A percentile compares a stretch with the other conserved stretches of the same genome.
Conservation (phyloP, 2,329 filamentous ascomycete species). For the Trichoderma sp. region DNA sequence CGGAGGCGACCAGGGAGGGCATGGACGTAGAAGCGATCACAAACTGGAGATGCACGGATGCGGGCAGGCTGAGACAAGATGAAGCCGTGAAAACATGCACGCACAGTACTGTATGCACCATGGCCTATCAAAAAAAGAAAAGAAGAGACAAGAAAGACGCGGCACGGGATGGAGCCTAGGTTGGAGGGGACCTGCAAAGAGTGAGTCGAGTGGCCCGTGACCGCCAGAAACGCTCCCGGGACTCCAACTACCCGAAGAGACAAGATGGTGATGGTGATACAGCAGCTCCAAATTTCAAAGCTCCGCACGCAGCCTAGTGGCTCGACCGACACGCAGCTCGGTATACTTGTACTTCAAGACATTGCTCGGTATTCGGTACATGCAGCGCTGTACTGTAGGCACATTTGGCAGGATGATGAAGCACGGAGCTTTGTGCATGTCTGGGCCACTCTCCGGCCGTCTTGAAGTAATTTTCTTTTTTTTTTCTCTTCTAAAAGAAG, state of each 20-base stretch:
- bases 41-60: constrained; percentile 3
- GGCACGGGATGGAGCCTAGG: not conserved
- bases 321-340: constrained; percentile 9
- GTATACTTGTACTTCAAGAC: not conserved
- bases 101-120: too few species aligned
- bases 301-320: constrained; percentile 19
- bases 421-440: constrained; percentile 9
- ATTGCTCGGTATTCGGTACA: not conserved
- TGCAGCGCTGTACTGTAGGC: too few species aligned
- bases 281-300: constrained; percentile 18
- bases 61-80: not conserved
- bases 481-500: not conserved
- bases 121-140: not conserved
- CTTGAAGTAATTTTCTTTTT: not conserved
- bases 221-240: not conserved
- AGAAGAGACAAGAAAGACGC: not conserved
- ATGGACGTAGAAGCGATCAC: constrained; percentile 11
- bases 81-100: not conserved
- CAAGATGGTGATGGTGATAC: constrained; percentile 21
- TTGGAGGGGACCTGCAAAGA: not conserved
- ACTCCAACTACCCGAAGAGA: constrained; percentile 17
- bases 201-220: constrained; percentile 1
- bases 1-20: constrained; percentile 20
- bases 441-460: not conserved
- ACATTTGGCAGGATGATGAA: not conserved